phyloP scores from a whole-genome alignment of 306 rosid genomes.

The Rubus idaeus region DNA sequence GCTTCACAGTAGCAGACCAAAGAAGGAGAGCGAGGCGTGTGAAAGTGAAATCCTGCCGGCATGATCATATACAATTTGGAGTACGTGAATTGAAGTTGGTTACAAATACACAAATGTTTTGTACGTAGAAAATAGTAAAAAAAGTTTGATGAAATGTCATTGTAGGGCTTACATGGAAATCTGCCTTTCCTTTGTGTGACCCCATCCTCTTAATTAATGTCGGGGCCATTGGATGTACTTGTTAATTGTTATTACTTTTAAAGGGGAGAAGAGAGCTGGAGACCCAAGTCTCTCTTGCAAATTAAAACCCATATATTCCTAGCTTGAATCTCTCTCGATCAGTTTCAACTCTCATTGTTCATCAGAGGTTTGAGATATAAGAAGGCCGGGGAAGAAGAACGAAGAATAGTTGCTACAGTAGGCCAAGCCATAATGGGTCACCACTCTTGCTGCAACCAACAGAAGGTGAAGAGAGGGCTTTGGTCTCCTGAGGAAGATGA shows the following conservation, averaged over 20 bases:
- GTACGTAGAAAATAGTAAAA: slow-evolving; percentile 74
- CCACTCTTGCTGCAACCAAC: slow-evolving; percentile 98
- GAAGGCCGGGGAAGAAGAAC: background rate
- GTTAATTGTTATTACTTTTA: slow-evolving; percentile 34
- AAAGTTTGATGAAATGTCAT: slow-evolving; percentile 70
- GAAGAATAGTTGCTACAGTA: background rate
- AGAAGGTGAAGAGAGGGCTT: slow-evolving; percentile 97
- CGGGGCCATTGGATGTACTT: slow-evolving; percentile 45
- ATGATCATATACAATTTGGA: slow-evolving; percentile 12
- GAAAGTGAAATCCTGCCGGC: slow-evolving; percentile 51
- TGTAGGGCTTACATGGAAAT: slow-evolving; percentile 80
- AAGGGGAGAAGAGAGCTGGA: slow-evolving; percentile 29
- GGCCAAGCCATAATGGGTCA: slow-evolving; percentile 61
- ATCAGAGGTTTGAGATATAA: background rate
- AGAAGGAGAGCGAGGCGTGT: slow-evolving; percentile 23
- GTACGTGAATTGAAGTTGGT: slow-evolving; percentile 47
- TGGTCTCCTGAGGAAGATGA: slow-evolving; percentile 99
- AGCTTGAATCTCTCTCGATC: background rate
- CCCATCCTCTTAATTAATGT: slow-evolving; percentile 59
- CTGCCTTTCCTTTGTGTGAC: slow-evolving; percentile 42
- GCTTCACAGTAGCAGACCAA: slow-evolving; percentile 22
- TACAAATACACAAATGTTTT: slow-evolving; percentile 41
- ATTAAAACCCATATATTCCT: background rate
- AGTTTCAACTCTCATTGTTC: background rate
- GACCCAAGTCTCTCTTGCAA: slow-evolving; percentile 3